phyloP scores from a whole-genome alignment of 768 basidiomycete genomes.

The Boletus pseudo-olivaceus region DNA sequence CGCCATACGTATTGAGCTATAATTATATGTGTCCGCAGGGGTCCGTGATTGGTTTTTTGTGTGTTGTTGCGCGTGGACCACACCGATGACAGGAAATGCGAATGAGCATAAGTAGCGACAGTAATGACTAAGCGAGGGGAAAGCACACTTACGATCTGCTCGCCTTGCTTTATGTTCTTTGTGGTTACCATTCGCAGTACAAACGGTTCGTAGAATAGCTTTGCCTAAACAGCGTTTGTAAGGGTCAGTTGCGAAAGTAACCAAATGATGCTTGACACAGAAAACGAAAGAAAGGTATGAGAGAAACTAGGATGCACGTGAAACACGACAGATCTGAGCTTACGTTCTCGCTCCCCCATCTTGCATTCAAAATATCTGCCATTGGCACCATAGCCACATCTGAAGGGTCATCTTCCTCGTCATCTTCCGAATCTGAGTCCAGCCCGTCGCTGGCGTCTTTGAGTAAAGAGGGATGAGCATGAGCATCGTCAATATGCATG shows the following conservation, averaged over 20 bases:
- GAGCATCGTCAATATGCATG: conserved; percentile 31
- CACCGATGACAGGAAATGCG: neutral
- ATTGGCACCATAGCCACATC: conserved; percentile 92
- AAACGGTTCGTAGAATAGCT: conserved; percentile 74
- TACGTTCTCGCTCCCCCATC: conserved; percentile 81
- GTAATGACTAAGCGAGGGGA: neutral
- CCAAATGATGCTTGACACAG: neutral
- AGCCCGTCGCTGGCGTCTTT: conserved; percentile 26
- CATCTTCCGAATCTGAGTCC: conserved; percentile 39
- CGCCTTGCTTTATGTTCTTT: conserved; percentile 64
- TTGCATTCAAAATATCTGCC: conserved; percentile 94
- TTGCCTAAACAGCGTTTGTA: conserved; percentile 50
- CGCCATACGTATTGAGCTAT: conserved; percentile 95
- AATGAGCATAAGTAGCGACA: neutral
- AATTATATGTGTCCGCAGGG: neutral
- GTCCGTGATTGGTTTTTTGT: neutral
- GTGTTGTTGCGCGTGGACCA: neutral
- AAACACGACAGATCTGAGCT: conserved; percentile 16
- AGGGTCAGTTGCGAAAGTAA: neutral
- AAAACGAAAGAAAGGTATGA: neutral
- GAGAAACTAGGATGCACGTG: neutral
- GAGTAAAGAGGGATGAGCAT: conserved; percentile 1
- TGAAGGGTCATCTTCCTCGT: conserved; percentile 52
- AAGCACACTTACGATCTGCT: conserved; percentile 72
- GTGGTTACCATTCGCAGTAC: conserved; percentile 80